These are phyloP conservation scores for Apiotrichum laibachii DNA, from an alignment of 1,284 basidiomycete species.

Conservation along the genomic window DNA sequence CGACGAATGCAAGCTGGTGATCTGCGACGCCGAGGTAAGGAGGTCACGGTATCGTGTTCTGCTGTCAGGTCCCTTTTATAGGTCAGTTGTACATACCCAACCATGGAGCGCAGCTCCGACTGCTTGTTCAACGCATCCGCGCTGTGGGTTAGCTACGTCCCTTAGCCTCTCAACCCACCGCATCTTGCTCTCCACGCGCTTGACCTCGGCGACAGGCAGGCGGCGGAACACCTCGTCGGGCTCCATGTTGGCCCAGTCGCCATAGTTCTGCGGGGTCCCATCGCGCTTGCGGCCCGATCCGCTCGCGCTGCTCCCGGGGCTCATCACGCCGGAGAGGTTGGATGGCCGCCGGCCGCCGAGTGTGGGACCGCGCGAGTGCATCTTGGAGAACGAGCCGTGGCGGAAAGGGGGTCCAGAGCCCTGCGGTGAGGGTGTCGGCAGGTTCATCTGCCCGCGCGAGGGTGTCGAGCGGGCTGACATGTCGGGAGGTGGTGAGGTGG, in stretches of 20 bases:
- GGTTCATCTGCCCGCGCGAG: not conserved
- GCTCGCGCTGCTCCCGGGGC: slow-evolving; percentile 2
- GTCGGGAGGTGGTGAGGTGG: not conserved
- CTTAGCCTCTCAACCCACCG: slow-evolving; percentile 54
- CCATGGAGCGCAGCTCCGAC: slow-evolving; percentile 88
- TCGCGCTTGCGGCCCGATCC: not conserved
- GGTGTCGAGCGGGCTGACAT: slow-evolving; percentile 13
- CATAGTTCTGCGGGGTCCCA: slow-evolving; percentile 2
- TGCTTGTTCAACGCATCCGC: slow-evolving; percentile 85
- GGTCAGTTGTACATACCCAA: slow-evolving; percentile 71
- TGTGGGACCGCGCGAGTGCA: not conserved
- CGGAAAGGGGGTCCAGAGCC: not conserved
- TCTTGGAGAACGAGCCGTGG: not conserved
- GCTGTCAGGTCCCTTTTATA: no score
- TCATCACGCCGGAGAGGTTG: not conserved
- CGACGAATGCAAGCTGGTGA: slow-evolving; percentile 60
- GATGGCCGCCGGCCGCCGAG: slow-evolving; percentile 5
- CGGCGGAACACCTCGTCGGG: slow-evolving; percentile 78
- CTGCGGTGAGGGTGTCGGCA: not conserved
- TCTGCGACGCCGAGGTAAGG: slow-evolving; percentile 82
- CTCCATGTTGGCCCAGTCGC: slow-evolving; percentile 55
- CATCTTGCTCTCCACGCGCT: slow-evolving; percentile 66
- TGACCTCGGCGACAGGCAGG: slow-evolving; percentile 71
- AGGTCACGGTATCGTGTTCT: slow-evolving; percentile 94
- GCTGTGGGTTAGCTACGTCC: slow-evolving; percentile 34